Base-by-base conservation (phyloP, 345 rosid genomes). In the Lenwebbia sp. region DNA sequence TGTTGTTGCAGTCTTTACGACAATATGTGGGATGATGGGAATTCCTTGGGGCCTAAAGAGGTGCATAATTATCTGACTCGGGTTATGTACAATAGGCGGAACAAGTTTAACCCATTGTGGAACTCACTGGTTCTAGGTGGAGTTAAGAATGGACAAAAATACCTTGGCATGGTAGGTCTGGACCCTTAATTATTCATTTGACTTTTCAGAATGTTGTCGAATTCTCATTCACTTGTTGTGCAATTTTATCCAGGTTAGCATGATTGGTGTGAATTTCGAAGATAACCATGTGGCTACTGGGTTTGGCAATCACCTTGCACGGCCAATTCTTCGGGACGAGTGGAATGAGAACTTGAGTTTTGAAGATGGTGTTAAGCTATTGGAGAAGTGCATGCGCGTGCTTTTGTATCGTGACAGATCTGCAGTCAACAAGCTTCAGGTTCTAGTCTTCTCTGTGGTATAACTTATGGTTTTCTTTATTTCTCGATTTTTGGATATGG, bases 1-100 rank as follows among this genome's bases (percentile, higher is more conserved):
- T 44, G 54, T 90, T 65, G 60, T 88, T 90, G 86, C 93, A 97
- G 99, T 89, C 89, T 97, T 83, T 90, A 96, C 86, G 99, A 97
- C 92, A 92, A 95, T 83, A 95, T 95, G 99, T 96, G 99, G 99
- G 99, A 96, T 93, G 99, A 95, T 86, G 98, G 98, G 54, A 97
- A 97, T 90, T 96, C 99, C 26, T 90, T 97, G 91, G 99, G 99
- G 86, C 99, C 99, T 52, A 97, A 96, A 88, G 99, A 97, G 92
- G 89, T 97, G 87, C 99, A 97, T 92, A 97, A 89, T 93, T 97
- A 95, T 87, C 90, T 97, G 90, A 95, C 97, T 25, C 92, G 98
- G 54, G 93, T 97, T 81, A 96, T 97, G 99, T 97, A 96, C 60
- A 96, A 93, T 88, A 95, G 99, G 87, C 96, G 99, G 70, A 97